phyloP scores from a whole-genome alignment of 768 basidiomycete species.

The Termitomyces sp. region DNA sequence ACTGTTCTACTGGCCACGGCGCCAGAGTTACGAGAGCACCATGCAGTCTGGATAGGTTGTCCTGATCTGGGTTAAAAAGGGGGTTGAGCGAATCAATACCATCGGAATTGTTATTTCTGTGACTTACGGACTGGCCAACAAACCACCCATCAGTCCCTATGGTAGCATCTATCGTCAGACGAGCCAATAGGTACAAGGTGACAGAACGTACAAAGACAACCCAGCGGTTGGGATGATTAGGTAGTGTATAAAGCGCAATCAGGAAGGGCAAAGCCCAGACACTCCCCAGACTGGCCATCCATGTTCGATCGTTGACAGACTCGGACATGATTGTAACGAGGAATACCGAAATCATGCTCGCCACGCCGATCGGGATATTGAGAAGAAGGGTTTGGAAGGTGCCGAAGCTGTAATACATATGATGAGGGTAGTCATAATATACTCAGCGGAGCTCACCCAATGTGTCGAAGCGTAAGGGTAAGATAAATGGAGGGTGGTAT shows the following conservation, averaged over 20 bases:
- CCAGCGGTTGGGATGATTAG: slow-evolving; percentile 49
- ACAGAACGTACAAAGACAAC: slow-evolving; percentile 41
- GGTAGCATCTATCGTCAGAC: background rate
- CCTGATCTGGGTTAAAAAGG: slow-evolving; percentile 28
- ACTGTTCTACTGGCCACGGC: slow-evolving; percentile 58
- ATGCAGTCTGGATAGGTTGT: slow-evolving; percentile 53
- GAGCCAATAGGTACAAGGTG: background rate
- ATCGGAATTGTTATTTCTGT: background rate
- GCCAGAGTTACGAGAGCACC: slow-evolving; percentile 60
- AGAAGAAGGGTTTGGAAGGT: slow-evolving; percentile 62
- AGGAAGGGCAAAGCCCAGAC: slow-evolving; percentile 63
- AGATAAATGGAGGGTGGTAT: slow-evolving; percentile 51
- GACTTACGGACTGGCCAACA: slow-evolving; percentile 42
- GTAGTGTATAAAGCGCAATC: slow-evolving; percentile 49
- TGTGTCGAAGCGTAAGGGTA: slow-evolving; percentile 50
- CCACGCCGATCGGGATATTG: slow-evolving; percentile 51
- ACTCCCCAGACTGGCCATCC: slow-evolving; percentile 50
- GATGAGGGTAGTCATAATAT: background rate
- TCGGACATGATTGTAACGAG: slow-evolving; percentile 49
- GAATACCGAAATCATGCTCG: slow-evolving; percentile 52
- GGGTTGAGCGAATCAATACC: background rate
- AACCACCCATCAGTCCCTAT: slow-evolving; percentile 39
- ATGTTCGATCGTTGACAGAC: slow-evolving; percentile 47
- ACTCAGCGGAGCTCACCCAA: slow-evolving; percentile 36
- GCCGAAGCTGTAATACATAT: slow-evolving; percentile 42